phyloP scores from a whole-genome alignment of 2,329 filamentous ascomycete species.

The Calonectria hawksworthii region DNA sequence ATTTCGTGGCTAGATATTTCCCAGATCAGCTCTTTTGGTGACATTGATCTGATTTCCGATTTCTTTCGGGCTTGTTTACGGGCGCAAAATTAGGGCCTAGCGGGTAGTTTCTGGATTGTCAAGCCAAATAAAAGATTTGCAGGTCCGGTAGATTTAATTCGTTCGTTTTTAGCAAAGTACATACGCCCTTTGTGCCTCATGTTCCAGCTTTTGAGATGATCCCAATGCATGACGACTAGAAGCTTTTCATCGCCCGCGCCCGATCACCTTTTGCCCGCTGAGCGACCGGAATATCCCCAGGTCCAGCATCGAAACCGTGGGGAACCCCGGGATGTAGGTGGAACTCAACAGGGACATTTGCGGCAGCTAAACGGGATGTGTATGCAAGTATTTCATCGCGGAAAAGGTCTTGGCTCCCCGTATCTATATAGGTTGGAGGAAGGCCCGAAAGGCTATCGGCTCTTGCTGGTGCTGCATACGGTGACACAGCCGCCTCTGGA shows the following conservation, averaged over 20 bases:
- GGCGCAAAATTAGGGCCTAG: neutral
- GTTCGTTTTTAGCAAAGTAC: neutral
- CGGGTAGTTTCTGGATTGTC: neutral
- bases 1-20: conserved; percentile 20
- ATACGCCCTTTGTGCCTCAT: too few species aligned
- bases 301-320: neutral
- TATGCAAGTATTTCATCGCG: neutral
- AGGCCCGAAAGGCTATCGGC: neutral
- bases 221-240: neutral
- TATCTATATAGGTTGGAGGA: neutral
- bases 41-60: neutral
- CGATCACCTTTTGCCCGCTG: neutral
- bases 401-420: neutral
- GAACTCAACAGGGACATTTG: neutral
- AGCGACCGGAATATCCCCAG: neutral
- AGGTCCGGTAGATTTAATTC: too few species aligned
- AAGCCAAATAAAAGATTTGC: neutral
- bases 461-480: neutral
- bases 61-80: conserved; percentile 29
- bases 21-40: neutral
- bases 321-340: neutral
- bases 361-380: neutral
- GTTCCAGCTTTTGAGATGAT: neutral
- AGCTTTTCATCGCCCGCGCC: neutral
- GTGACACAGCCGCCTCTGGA: neutral